phyloP scores from a whole-genome alignment of 192 early-diverging fungal genomes.

The Coemansia asiatica region DNA sequence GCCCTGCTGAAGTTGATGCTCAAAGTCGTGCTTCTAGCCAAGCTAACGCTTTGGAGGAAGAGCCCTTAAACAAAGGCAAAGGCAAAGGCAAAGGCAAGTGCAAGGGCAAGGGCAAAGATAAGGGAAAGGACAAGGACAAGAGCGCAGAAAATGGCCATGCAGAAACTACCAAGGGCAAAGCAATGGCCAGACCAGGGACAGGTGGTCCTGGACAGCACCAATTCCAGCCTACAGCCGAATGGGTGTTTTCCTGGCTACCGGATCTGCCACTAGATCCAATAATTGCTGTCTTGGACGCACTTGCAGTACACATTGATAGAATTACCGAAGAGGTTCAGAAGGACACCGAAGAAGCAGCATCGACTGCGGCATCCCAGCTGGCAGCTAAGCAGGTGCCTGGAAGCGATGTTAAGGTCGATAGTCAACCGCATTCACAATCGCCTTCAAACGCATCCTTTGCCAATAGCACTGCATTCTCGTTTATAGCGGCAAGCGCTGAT shows the following conservation, averaged over 20 bases:
- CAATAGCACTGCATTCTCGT: conserved; percentile 20
- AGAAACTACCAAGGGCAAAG: neutral
- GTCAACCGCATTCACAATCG: conserved; percentile 1
- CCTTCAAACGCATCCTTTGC: neutral
- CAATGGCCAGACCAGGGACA: neutral
- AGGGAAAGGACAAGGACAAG: neutral
- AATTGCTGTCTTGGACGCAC: conserved; percentile 61
- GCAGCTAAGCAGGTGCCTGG: conserved; percentile 3
- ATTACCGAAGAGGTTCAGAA: conserved; percentile 60
- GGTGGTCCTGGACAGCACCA: conserved; percentile 4
- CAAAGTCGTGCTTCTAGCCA: neutral
- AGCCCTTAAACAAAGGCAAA: conserved; percentile 8
- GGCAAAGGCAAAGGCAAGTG: conserved; percentile 13
- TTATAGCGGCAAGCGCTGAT: conserved; percentile 36
- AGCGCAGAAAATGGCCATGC: neutral
- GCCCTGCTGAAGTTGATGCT: neutral
- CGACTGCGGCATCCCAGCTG: neutral
- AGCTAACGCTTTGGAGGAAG: neutral
- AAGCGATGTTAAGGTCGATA: conserved; percentile 7
- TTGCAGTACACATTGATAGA: conserved; percentile 70
- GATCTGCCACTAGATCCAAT: conserved; percentile 72
- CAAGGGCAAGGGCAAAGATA: conserved; percentile 9
- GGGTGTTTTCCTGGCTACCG: conserved; percentile 63
- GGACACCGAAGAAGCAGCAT: conserved; percentile 48
- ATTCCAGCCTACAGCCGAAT: conserved; percentile 46